Base-by-base conservation (phyloP, 441 rosid species). In the Dalechampia spathulata region DNA sequence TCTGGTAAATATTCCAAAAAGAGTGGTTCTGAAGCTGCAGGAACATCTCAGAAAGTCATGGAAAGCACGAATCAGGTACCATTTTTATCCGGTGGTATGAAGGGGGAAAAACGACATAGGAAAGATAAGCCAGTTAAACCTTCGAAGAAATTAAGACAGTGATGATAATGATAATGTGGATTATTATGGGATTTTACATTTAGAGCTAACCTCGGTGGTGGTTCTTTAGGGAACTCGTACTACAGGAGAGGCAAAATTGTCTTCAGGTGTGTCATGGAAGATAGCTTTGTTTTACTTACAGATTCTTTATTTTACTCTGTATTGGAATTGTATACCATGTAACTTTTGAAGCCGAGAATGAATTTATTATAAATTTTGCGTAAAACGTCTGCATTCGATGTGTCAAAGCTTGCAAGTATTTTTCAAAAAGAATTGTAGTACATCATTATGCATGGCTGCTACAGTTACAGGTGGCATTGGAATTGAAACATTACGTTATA, bases 61-160 rank as follows among this genome's bases (percentile, higher is more conserved):
- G 73, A 69, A 47, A 70, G 56, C 55, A 78, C 60, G 42, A 71
- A 75, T 8, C 34, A 30, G 59, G 61, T 40, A 55, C 79, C 80
- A 15, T 83, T 77, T 62, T 75, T 76, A 19, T 80, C 91, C 46
- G 55, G 62, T 19, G 84, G 68, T 57, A 67, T 36, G 66, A 50
- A 57, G 39, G 72, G 66, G 34, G 83, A 74, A 75, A 83, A 75
- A 62, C 71, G 78, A 22, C 63, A 25, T 45, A 42, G 72, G 53
- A 62, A 68, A 22, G 65, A 67, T 55, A 55, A 50, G 41, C 63
- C 20, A 14, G 20, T 64, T 6, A 64, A 61, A 30, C 27, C 71
- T 51, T 67, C 64, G 17, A 59, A 72, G 57, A 76, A 80, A 63
- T 34, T 65, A 55, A 69, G 72, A 68, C 11, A 58, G 21, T 78